A percentile compares a stretch with the other conserved stretches of the same genome.
phyloP scores from a whole-genome alignment of 257 asterid genomes.

The Coffea eugenioides region DNA sequence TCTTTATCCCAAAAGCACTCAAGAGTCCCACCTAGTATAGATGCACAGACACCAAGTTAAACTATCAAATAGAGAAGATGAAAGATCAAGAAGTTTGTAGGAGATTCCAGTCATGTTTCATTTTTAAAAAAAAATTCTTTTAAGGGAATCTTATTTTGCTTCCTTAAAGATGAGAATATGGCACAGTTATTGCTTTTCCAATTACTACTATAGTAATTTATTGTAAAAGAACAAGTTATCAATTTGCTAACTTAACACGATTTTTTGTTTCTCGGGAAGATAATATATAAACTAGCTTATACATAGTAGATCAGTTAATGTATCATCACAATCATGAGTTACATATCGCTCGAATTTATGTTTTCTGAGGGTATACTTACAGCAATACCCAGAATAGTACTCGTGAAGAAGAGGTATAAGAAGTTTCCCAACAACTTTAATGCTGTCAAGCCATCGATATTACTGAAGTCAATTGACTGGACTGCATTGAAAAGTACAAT shows the following conservation, averaged over 20 bases:
- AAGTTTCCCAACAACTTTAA: constrained; percentile 51
- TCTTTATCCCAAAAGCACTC: constrained; percentile 10
- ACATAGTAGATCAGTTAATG: not conserved
- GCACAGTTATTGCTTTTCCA: not conserved
- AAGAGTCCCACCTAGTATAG: constrained; percentile 9
- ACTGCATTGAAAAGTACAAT: constrained; percentile 75
- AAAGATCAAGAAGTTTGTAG: not conserved
- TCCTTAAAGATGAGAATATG: not conserved
- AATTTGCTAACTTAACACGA: not conserved
- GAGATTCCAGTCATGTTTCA: not conserved
- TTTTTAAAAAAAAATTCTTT: not conserved
- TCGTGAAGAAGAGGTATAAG: constrained; percentile 5
- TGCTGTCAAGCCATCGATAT: constrained; percentile 33
- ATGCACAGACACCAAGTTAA: not conserved
- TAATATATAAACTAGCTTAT: not conserved
- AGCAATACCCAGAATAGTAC: constrained; percentile 2
- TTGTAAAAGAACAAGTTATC: not conserved
- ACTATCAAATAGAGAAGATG: not conserved
- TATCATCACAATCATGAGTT: not conserved
- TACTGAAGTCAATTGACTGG: constrained; percentile 56
- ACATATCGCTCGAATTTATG: not conserved
- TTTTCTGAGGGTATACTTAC: not conserved
- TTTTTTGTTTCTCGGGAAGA: not conserved
- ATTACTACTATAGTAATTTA: too few species aligned
- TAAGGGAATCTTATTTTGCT: too few species aligned